Conservation (phyloP, 1,284 basidiomycete genomes). For the Neolentinus lepideus region DNA sequence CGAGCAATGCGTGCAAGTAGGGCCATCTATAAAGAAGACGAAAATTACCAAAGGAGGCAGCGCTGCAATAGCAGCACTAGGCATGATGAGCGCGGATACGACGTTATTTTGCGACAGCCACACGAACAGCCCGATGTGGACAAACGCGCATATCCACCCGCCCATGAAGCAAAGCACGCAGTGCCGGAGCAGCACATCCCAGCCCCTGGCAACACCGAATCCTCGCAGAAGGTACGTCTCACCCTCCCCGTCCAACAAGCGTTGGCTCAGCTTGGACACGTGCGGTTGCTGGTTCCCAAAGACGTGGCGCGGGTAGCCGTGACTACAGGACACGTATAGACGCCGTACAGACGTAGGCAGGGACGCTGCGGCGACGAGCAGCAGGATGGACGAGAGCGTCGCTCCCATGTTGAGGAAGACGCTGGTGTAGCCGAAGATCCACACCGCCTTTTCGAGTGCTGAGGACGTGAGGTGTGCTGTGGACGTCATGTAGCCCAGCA, state of each 20-base stretch:
- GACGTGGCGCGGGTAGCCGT: background rate
- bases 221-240: background rate
- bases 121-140: background rate
- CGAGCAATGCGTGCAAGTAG: background rate
- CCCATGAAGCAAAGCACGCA: background rate
- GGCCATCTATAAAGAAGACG: background rate
- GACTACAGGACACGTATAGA: background rate
- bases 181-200: background rate
- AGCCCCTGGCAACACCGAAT: background rate
- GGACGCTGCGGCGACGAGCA: background rate
- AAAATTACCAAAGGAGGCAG: background rate
- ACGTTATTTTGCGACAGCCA: background rate
- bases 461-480: background rate
- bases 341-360: background rate
- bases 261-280: background rate
- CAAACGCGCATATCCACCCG: background rate
- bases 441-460: background rate
- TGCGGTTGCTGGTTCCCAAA: background rate
- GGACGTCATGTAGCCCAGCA: background rate
- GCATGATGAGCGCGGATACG: background rate
- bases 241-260: background rate
- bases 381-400: background rate
- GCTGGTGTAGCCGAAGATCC: background rate
- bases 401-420: background rate
- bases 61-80: background rate